Base-by-base conservation (phyloP, 2,329 filamentous ascomycete species). In the Claviceps pusilla region DNA sequence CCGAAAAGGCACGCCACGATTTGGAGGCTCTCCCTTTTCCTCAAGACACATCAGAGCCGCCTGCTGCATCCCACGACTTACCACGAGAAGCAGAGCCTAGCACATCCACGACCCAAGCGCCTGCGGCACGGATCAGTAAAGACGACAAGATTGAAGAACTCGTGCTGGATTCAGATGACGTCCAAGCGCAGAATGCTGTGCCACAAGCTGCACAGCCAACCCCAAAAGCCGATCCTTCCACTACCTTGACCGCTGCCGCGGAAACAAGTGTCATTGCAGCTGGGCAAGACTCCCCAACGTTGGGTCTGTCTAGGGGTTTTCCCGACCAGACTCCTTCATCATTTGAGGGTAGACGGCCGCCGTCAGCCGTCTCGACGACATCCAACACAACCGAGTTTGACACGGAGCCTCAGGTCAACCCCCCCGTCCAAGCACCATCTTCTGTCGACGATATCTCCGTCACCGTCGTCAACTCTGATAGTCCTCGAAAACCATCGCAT, bases 351-450 rank as follows among this genome's bases (percentile, higher is more conserved):
- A 71, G 78, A 47, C 68, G 71, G 37, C 81, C 80, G 2, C 67
- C 67, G 37, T 84, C 83, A 16, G 78, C 82, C 3, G 64, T 80
- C 14, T 86, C 84, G 6, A 70, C 69, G 49, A 70, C 69, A 6
- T 83, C 82, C n/a, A 75, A 75, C 46, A 76, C 76, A 7, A 88
- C 84, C 0, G 82, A 87, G 61, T 86, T 89, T 59, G 86, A 89
- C 59, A 76, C 74, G n/a, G 85, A 89, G 60, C 76, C 82, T 28
- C 85, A 89, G 63, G 79, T 76, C 1, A 78, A 82, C 48, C 69
- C 76, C 1, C 69, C 74, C 0, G 61, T 71, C 16, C 70, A 68
- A 47, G 64, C 69, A 29, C 58, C 64, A 11, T 52, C 62, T 29
- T 60, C 61, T 11, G 50, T 59, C 14, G 60, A 63, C 14, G 60